These are phyloP conservation scores for Flaveria floridana DNA, from an alignment of 140 eudicot genomes.

Conservation along the genomic window DNA sequence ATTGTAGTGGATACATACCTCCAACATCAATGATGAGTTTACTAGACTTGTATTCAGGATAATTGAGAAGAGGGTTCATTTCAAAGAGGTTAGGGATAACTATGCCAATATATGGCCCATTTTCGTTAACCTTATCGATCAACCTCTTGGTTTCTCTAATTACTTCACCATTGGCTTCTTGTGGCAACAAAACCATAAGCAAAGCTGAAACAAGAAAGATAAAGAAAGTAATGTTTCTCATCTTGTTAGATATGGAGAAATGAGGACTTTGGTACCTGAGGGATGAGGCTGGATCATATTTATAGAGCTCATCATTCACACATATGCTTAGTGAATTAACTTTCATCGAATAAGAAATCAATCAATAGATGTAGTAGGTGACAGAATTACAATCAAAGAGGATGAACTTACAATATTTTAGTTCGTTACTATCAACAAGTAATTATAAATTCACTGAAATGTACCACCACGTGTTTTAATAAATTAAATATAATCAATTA, in stretches of 20 bases:
- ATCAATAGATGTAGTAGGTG: too few relatives aligned
- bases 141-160: conserved; percentile 19
- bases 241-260: background rate
- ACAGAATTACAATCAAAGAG: too few relatives aligned
- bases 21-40: conserved; percentile 31
- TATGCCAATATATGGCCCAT: conserved; percentile 55
- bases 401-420: too few relatives aligned
- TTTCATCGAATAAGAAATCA: too few relatives aligned
- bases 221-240: conserved; percentile 8
- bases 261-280: background rate
- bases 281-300: background rate
- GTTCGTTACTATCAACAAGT: too few relatives aligned
- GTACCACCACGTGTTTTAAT: too few relatives aligned
- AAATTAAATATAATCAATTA: too few relatives aligned
- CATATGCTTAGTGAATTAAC: too few relatives aligned
- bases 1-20: conserved; percentile 32
- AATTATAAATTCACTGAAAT: too few relatives aligned
- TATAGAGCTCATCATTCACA: background rate
- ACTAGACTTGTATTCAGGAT: conserved; percentile 39
- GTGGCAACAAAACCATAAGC: background rate
- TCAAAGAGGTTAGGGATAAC: conserved; percentile 63
- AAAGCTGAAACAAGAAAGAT: background rate
- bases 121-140: conserved; percentile 34
- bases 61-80: conserved; percentile 57
- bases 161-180: conserved; percentile 32